Base-by-base conservation (phyloP, 2,329 filamentous ascomycete species). In the Alternaria infectoria region DNA sequence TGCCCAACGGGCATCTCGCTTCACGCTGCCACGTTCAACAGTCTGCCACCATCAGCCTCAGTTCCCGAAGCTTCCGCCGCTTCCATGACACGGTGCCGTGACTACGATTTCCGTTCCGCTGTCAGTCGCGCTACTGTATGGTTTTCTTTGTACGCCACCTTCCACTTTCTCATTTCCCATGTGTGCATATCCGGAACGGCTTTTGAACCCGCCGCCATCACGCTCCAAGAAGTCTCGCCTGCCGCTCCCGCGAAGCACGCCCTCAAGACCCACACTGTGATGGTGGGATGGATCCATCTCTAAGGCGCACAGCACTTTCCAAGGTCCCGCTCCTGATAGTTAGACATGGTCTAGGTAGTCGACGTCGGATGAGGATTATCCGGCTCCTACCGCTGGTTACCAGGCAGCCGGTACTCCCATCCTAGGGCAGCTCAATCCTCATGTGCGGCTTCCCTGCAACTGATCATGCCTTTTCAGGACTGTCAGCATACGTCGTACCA, bases 301-400 rank as follows among this genome's bases (percentile, higher is more conserved):
- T 11, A 21, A 6, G 47, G 47, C 26, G 26, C 47, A 32, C 49
- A 36, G 17, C 28, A 51, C 49, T 51, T 51, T 32, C 17, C 12
- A 23, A 36, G 17, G 13, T 51, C 49, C 49, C 28, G 28, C 28
- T 15, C 49, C 12, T 32, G 26, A 32, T 40, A 15, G 32, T 23
- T 25, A 36, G 49, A 23, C 19, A 19, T 13, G 8, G 17, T 32
- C 49, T 19, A 51, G 49, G 28, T 23, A 32, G 12, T 51, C 8
- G 4, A 25, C 45, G 32, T 45, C 52, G 50, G 28, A 32, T 51
- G 28, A 51, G 23, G 52, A 50, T 59, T 59, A 61, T 58, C 65
- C 68, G 68, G 67, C 66, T 67, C 57, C 66, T 69, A 49, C 70
- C 68, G 65, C 62, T 67, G 57, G 54, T 61, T 66, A 57, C 65